phyloP scores from a whole-genome alignment of 2,329 filamentous ascomycete species.

The Epichloe gansuensis region DNA sequence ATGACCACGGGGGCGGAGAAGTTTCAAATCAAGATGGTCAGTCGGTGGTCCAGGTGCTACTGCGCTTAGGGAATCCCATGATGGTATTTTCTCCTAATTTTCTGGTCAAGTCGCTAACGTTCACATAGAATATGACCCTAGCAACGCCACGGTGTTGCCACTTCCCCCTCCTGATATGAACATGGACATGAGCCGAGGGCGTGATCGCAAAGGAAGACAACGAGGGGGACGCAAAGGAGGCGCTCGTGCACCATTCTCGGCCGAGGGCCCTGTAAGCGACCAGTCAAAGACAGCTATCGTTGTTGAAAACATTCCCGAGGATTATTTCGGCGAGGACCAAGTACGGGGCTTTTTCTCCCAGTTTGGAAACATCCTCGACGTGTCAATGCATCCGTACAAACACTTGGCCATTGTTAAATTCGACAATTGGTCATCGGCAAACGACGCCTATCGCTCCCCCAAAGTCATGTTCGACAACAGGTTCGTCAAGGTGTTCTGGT shows the following conservation, averaged over 20 bases:
- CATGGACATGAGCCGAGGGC: conserved; percentile 20
- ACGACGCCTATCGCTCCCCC: conserved; percentile 60
- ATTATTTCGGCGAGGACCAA: conserved; percentile 50
- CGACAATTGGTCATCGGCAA: conserved; percentile 50
- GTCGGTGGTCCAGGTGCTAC: background rate
- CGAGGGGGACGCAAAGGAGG: conserved; percentile 23
- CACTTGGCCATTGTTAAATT: conserved; percentile 59
- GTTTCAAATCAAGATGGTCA: conserved; percentile 14
- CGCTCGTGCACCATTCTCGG: conserved; percentile 47
- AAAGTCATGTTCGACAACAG: conserved; percentile 76
- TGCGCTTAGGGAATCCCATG: too few species aligned
- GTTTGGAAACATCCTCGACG: conserved; percentile 52
- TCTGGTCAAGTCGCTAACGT: background rate
- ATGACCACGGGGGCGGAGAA: conserved; percentile 43
- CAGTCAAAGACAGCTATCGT: conserved; percentile 55
- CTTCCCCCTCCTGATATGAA: conserved; percentile 12
- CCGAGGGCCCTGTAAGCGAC: conserved; percentile 49
- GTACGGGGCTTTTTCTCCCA: conserved; percentile 58
- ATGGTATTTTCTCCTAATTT: background rate
- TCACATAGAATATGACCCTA: conserved; percentile 21
- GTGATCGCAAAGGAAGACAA: conserved; percentile 21
- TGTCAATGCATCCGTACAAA: conserved; percentile 54
- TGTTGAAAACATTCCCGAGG: conserved; percentile 64
- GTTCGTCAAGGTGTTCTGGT: conserved; percentile 77
- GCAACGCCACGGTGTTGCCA: conserved; percentile 14